Evolutionary conservation across 805 yeast species (phyloP).

Genomic region (Kodamaea jinghongensis): DNA sequence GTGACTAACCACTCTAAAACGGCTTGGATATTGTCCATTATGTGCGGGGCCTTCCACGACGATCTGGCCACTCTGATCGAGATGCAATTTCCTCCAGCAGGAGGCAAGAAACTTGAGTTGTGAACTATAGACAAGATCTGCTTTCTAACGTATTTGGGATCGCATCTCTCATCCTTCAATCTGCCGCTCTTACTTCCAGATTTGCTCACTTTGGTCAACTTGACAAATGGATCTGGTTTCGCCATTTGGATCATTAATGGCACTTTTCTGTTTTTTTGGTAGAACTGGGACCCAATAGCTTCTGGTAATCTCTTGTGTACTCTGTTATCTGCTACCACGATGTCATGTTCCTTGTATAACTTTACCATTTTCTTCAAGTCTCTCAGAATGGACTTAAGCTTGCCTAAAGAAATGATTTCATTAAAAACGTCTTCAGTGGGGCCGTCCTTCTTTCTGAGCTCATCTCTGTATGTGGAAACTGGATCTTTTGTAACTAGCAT

Average conservation of each 20-base stretch:
- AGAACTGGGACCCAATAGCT: constrained; percentile 59
- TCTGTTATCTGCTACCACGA: constrained; percentile 67
- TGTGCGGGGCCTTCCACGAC: constrained; percentile 39
- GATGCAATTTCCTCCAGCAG: constrained; percentile 60
- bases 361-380: constrained; percentile 47
- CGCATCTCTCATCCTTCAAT: constrained; percentile 57
- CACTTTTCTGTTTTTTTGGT: constrained; percentile 58
- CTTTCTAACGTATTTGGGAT: constrained; percentile 57
- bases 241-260: constrained; percentile 70
- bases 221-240: constrained; percentile 33
- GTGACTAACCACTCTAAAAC: constrained; percentile 49
- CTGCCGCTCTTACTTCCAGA: constrained; percentile 36
- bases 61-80: constrained; percentile 59
- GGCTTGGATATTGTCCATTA: constrained; percentile 53
- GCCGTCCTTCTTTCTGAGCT: constrained; percentile 46
- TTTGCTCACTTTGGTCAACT: constrained; percentile 20
- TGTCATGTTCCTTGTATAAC: constrained; percentile 59
- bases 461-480: constrained; percentile 50
- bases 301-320: constrained; percentile 59
- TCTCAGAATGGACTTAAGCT: constrained; percentile 45
- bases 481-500: constrained; percentile 75
- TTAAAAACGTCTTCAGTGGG: constrained; percentile 61
- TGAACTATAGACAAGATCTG: constrained; percentile 65
- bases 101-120: constrained; percentile 57
- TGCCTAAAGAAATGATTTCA: constrained; percentile 58